Evolutionary conservation across 208 protist species (phyloP), one percentile per base, ranked within the genome.

Genomic region (Acanthamoeba polyphaga): DNA sequence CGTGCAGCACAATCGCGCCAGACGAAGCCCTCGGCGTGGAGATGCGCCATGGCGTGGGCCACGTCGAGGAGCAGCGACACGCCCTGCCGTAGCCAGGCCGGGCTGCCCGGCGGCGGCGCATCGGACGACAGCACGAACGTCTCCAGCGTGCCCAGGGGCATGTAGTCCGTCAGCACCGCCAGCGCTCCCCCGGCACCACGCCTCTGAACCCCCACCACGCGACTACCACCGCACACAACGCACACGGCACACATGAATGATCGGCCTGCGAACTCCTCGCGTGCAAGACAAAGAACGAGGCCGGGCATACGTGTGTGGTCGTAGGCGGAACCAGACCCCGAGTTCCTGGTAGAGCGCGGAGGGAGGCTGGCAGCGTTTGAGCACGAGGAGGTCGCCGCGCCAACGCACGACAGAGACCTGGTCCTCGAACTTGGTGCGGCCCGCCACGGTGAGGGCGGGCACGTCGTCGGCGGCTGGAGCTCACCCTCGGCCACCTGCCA

Each of bases 1-100:
- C 87, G 87, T 4, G 29, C 87, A 2, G 87, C 87, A 24, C 55
- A 74, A 34, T 92, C 87, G 38, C 87, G 62, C 87, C 87, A 92
- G 5, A 92, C 32, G 43, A 74, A 51, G 7, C 87, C 87, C 49
- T 92, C 87, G 62, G 38, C 43, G 87, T 92, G 87, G 60, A 92
- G 87, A 17, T 92, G 87, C 13, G 62, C 64, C 60, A 92, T 74
- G 27, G 51, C 87, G 62, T 27, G 34, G 7, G 87, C 87, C 62
- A 92, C 87, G 87, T 92, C 87, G 62, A 24, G 55, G 7, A 92
- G 62, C 29, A 92, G 55, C 8, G 43, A 43, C 19, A 13, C 27
- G 12, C 34, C 87, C 60, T 92, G 87, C 3, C 13, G 60, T 2
- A 68, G 34, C 80, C 80, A 88, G 22, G 43, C 53, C 9, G 13